Evolutionary conservation across 2,329 filamentous ascomycete genomes (phyloP), one percentile per base, ranked within the genome.

Genomic region (Plenodomus biglobosus): DNA sequence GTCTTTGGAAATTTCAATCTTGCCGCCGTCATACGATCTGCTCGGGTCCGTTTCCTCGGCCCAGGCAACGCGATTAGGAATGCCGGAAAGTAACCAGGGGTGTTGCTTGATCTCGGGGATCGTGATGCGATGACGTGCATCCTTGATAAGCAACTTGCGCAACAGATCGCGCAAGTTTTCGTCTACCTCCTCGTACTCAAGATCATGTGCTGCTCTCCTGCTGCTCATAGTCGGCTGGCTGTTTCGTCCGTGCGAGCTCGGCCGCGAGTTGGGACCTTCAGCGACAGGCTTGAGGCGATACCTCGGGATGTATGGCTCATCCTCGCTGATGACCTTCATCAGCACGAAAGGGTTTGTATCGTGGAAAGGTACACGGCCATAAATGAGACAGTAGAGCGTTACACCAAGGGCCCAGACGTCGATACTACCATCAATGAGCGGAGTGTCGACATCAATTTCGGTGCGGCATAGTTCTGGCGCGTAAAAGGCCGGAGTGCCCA

Each of bases 381-480:
- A 99, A 46, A 99, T 85, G 70, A 99, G 85, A 65, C 92, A 96
- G 73, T 96, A 99, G 2, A 99, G 81, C 0, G 94, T 99, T 17
- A 99, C 90, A 18, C 94, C 94, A 18, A 99, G 79, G 10, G 94
- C 96, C 94, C 94, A 99, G 15, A 99, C 86, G 66, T 99, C 94
- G 59, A 99, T 96, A 62, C 95, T 90, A 61, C 90, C 90, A 3
- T 91, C 96, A 35, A 99, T 75, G 80, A 92, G 57, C 81, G 90
- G 63, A 81, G 87, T 65, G 80, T 84, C 61, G 73, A 71, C 62
- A 53, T 79, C 85, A 19, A 85, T 73, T 50, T 94, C 91, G 1
- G 90, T 95, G 69, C 92, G 94, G 74, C 94, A 99, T 32, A 99
- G 80, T 71, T 99, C 94, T 3, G 94, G 94, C 1, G 94, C 94